Evolutionary conservation across 1,284 basidiomycete genomes (phyloP).

Genomic region (Pascua guehoae): DNA sequence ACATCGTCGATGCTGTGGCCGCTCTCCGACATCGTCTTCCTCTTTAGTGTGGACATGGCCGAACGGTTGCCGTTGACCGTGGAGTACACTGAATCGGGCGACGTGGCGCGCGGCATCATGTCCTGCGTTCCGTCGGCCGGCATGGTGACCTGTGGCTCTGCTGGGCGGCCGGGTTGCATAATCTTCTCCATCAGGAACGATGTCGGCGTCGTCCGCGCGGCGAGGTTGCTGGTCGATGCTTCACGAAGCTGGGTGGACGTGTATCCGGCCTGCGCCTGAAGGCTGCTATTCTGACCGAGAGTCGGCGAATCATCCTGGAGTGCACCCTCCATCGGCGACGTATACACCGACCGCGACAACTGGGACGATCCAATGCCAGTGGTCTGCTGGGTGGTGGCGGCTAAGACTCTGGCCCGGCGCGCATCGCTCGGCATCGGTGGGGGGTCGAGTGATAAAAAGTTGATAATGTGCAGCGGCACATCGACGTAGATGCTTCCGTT

Average conservation of each 20-base stretch:
- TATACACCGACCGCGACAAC: too few relatives aligned
- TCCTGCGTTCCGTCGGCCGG: constrained; percentile 15
- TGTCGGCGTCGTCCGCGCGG: too few relatives aligned
- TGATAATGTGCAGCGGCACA: constrained; percentile 45
- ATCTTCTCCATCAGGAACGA: background rate
- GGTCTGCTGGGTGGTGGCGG: background rate
- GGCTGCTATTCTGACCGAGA: background rate
- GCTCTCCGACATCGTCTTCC: constrained; percentile 13
- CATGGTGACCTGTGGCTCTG: constrained; percentile 12
- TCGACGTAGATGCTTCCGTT: constrained; percentile 59
- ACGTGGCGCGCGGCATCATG: constrained; percentile 7
- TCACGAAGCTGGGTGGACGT: too few relatives aligned
- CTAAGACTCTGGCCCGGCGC: constrained; percentile 1
- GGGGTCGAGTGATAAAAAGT: constrained; percentile 49
- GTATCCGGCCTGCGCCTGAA: too few relatives aligned
- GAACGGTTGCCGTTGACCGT: background rate
- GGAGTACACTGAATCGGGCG: constrained; percentile 12
- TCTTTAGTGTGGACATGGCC: background rate
- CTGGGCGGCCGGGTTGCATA: background rate
- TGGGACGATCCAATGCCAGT: too few relatives aligned
- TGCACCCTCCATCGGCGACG: background rate
- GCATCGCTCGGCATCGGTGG: constrained; percentile 41
- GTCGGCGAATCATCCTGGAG: background rate
- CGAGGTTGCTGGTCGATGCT: too few relatives aligned
- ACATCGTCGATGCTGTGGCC: constrained; percentile 20